Evolutionary conservation across 2,329 filamentous ascomycete species (phyloP), one percentile per base, ranked within the genome.

Genomic region (Aspergillus calidoustus): DNA sequence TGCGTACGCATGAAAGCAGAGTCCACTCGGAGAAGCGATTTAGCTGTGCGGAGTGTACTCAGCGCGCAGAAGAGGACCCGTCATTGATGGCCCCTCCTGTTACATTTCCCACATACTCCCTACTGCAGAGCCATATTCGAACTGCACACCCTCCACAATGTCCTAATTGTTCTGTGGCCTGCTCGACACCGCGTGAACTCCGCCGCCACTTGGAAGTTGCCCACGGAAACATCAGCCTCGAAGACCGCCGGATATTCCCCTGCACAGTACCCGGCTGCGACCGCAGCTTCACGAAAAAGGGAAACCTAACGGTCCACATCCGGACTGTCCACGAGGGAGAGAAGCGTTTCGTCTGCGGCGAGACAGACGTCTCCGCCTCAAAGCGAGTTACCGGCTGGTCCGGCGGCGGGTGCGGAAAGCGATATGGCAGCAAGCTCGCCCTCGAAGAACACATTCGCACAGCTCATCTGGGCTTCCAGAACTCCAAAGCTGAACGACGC

Each of bases 391-490:
- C 80, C 9, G 81, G 77, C 6, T 96, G 92, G 90, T 81, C 86
- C 60, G 84, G 83, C 23, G 77, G 83, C 9, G 91, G 89, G 17
- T 98, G 94, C 71, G 91, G 89, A 2, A 86, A 87, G 63, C 84
- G 85, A 41, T 95, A 96, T 71, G 86, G 86, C 61, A 91, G 89
- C 64, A 97, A 96, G 75, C 84, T 87, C 19, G 88, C 87, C 31
- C 83, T 97, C 0, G 91, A 94, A 74, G 90, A 95, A 67, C 94
- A 98, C 73, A 84, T 97, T 49, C 88, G 91, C 22, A 92, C 90
- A 52, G 86, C 91, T 23, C 94, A 98, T 74, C 81, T 97, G 28
- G 87, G 88, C n/a, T 78, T 86, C 23, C 77, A 70, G 67, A 79
- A 81, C 66, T 72, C 76, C 65, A 79, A 79, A 71, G 73, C 76